Evolutionary conservation across 2,329 filamentous ascomycete genomes (phyloP), one percentile per base, ranked within the genome.

Genomic region (Coniella vitis): DNA sequence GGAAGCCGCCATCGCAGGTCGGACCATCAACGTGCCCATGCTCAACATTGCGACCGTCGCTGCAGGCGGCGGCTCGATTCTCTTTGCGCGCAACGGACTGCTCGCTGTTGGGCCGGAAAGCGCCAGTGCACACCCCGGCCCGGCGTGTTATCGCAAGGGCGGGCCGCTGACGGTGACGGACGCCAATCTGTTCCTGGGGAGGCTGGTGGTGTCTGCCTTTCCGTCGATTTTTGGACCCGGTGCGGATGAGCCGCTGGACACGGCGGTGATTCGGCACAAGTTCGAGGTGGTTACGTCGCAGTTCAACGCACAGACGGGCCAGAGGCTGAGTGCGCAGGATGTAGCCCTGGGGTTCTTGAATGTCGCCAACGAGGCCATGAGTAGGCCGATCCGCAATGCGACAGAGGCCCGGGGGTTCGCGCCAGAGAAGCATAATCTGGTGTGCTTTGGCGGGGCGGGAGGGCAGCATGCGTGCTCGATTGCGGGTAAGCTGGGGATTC

Each of bases 281-380:
- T 75, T 76, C 45, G 51, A 59, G n/a, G 60, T 65, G 4, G 57
- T 77, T 3, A 68, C 71, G 0, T 59, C 55, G 1, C 59, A 62
- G 3, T 66, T 74, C 54, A 75, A 74, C 46, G 39, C 40, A 2
- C 63, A 69, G 46, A 60, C 65, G 0, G 54, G 56, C 0, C 62
- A 64, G 19, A 58, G 52, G 51, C 55, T 65, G 20, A 62, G 60
- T 0, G 50, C 62, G 0, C 62, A 67, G 29, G 64, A 68, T n/a
- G 60, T 68, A 34, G 85, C 86, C 0, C 81, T 82, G 53, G 86
- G 86, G 0, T 88, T 88, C 57, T 75, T 89, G 59, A 81, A 85
- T 52, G 82, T 89, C 38, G 84, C 85, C 2, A 88, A 88, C 55
- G 84, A 87, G 64, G 81, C 83, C 0, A 88, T 89, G 84, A 83